Evolutionary conservation across 116 monocot species (phyloP), one percentile per base, ranked within the genome.

Genomic region (Thalassia testudinum): DNA sequence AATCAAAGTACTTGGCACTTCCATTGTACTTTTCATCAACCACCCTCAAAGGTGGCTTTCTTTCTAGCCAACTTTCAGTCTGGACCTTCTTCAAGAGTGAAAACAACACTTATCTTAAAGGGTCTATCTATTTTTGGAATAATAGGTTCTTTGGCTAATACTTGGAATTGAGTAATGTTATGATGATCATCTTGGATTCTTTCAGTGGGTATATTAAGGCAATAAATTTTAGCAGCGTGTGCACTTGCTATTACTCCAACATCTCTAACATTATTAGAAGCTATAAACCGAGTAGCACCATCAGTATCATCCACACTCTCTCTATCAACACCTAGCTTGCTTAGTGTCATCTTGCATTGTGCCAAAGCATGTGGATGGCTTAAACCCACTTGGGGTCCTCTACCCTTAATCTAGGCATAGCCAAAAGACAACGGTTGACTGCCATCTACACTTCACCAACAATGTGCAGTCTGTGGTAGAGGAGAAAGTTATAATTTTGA

Each of bases 91-190:
- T 78, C 25, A 82, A 71, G 71, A 50, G 70, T 62, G 50, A 70
- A 70, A 19, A 70, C 62, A 45, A 66, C 61, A 55, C 70, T 70
- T 24, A 87, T 93, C 83, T 93, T 93, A 60, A 87, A 93, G 17
- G 77, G 78, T 42, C 58, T 75, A n/a, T n/a, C n/a, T n/a, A 49
- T 76, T 67, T 78, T 58, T 23, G 93, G 87, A 66, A 93, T 81
- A 37, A 84, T 84, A 13, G 93, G 87, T 57, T 93, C 84, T 62
- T 87, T 70, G 42, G 87, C 93, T 18, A 93, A 62, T 70, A 93
- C 84, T 20, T 87, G 49, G 50, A 93, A 93, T 3, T 87, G 78
- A 25, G 93, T 93, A 18, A 87, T 62, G 55, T 93, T 93, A 56
- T 78, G 69, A 42, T 78, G 27, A 66, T 93, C 87, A 70, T 93